Evolutionary conservation across 1,139 yeast genomes (phyloP).

Genomic region (Magnusiomyces clavatus): DNA sequence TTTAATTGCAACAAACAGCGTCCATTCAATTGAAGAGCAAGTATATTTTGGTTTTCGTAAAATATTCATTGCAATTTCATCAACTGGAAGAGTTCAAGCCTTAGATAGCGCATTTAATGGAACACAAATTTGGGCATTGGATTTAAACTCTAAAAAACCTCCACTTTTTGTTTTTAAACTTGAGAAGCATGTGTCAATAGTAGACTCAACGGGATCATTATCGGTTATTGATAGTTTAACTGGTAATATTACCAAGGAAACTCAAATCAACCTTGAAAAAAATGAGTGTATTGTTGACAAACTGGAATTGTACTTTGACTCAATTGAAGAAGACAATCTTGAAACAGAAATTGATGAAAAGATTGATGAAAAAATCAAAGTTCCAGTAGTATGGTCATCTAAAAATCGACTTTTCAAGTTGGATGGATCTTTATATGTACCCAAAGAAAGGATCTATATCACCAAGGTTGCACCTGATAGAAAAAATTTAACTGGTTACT

Average conservation of each 20-base stretch:
- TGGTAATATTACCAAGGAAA: conserved; percentile 15
- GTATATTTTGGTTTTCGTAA: conserved; percentile 44
- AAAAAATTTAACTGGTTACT: conserved; percentile 19
- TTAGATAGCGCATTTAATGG: conserved; percentile 38
- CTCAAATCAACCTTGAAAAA: conserved; percentile 6
- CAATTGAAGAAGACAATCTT: conserved; percentile 8
- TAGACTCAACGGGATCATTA: conserved; percentile 18
- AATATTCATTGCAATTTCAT: conserved; percentile 39
- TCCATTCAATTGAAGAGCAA: neutral
- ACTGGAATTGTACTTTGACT: neutral
- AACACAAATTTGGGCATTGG: conserved; percentile 36
- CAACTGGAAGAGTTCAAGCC: conserved; percentile 39
- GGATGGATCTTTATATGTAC: conserved; percentile 5
- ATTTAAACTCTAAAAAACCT: too few relatives aligned
- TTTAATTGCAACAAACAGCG: conserved; percentile 1
- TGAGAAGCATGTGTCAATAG: conserved; percentile 16
- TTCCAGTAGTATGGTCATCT: conserved; percentile 18
- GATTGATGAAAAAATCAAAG: conserved; percentile 7
- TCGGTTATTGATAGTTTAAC: conserved; percentile 20
- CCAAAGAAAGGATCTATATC: conserved; percentile 18
- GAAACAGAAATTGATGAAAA: conserved; percentile 9
- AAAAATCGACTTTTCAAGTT: conserved; percentile 5
- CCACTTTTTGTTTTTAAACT: conserved; percentile 3
- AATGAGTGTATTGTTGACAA: conserved; percentile 3
- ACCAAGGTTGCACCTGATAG: conserved; percentile 12